Evolutionary conservation across 495 filamentous ascomycete genomes (phyloP), one percentile per base, ranked within the genome.

Genomic region (Podospora fimiseda): DNA sequence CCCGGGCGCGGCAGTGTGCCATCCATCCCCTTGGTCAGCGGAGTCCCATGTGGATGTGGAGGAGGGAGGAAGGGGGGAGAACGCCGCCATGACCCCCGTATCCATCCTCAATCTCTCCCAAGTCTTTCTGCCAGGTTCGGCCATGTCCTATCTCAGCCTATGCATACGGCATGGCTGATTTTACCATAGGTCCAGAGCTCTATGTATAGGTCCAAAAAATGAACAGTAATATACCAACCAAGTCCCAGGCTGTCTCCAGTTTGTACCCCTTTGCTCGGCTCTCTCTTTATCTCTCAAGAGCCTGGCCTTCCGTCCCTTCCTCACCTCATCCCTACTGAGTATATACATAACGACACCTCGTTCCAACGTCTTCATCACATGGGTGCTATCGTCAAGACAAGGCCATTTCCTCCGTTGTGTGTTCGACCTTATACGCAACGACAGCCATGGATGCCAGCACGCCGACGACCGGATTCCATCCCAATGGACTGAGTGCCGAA

Each of bases 391-490:
- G 44, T 24, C 21, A 30, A 15, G 23, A 20, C n/a, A 24, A 8
- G 23, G 33, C n/a, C 8, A 11, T 47, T 30, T 16, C 44, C 44
- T 14, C 44, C 33, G 23, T 47, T 24, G 44, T 47, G 44, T 22
- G 44, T 47, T n/a, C 44, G 22, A 47, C 44, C 44, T 15, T n/a
- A 23, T 47, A n/a, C 13, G 44, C 21, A 15, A 24, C 19, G 33
- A 15, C 20, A 47, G 22, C 11, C 44, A 47, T 47, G 44, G 44
- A 47, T 15, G 14, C 44, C 44, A 33, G 44, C n/a, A 24, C 44
- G 44, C 16, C 44, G 44, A 47, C 21, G 44, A 33, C 44, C 22
- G 15, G 44, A 2, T 15, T 47, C 44, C 27, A 16, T 5, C 21
- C 15, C 44, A 30, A 18, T 20, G 44, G 23, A 47, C n/a, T 24